Evolutionary conservation across 169 alveolate genomes (phyloP).

Genomic region (Theileria sp.): DNA sequence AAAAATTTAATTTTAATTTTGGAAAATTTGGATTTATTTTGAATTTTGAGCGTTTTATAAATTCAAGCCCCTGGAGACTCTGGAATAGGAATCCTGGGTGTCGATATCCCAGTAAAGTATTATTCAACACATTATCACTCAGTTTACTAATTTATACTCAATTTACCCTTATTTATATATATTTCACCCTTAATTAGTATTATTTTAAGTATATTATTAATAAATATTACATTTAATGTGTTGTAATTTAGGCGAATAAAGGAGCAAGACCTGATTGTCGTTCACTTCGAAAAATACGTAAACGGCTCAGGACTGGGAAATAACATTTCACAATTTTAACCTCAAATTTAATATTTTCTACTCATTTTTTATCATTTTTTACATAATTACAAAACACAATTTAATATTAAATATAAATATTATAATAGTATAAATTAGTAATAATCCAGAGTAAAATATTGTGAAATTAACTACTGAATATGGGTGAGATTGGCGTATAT

Average conservation of each 20-base stretch:
- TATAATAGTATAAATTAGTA: background rate
- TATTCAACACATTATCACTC: background rate
- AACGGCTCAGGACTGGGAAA: conserved; percentile 64
- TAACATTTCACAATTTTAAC: background rate
- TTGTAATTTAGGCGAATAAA: conserved; percentile 48
- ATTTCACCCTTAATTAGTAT: background rate
- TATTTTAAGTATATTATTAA: background rate
- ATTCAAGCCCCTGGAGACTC: conserved; percentile 13
- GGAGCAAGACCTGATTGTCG: conserved; percentile 66
- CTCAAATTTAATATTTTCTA: background rate
- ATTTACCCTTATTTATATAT: background rate
- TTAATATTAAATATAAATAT: no score
- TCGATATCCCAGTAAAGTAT: conserved; percentile 61
- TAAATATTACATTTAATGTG: background rate
- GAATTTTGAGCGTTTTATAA: conserved; percentile 3
- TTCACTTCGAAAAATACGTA: conserved; percentile 55
- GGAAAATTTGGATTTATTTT: background rate
- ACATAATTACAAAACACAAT: no score
- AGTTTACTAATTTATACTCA: background rate
- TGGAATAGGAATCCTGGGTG: conserved; percentile 66
- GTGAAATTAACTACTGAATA: background rate
- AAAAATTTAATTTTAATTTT: background rate
- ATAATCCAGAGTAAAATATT: background rate
- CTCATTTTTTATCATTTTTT: background rate
- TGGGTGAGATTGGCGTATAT: background rate